Conservation (phyloP, 257 asterid genomes). For the Nyctanthes arbortristis region DNA sequence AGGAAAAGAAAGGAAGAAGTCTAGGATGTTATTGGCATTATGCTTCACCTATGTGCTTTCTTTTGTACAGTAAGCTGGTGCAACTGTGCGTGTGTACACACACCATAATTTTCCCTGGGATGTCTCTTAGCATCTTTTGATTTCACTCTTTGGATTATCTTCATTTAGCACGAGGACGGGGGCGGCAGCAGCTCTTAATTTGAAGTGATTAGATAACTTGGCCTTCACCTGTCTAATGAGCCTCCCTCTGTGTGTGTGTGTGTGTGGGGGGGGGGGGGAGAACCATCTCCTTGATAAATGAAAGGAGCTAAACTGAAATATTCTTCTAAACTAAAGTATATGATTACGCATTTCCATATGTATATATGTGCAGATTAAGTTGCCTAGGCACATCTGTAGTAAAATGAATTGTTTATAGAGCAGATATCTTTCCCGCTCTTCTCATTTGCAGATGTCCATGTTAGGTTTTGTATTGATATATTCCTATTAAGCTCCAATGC, state of each 20-base stretch:
- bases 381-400: background rate
- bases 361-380: background rate
- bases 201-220: conserved; percentile 8
- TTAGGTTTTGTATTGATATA: conserved; percentile 14
- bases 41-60: background rate
- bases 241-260: too few species aligned
- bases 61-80: background rate
- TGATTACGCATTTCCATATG: background rate
- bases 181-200: too few species aligned
- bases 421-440: conserved; percentile 6
- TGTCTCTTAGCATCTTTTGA: background rate
- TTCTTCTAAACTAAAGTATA: background rate
- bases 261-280: too few species aligned
- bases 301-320: background rate
- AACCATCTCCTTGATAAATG: too few species aligned
- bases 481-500: too few species aligned
- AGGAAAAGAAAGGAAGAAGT: background rate
- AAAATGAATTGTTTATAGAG: background rate
- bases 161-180: too few species aligned
- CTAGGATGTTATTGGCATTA: background rate
- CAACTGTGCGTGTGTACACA: background rate
- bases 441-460: conserved; percentile 8
- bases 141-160: background rate
- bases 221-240: background rate
- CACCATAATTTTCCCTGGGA: background rate